A percentile compares a stretch with the other conserved stretches of the same genome.
Conservation (phyloP, 768 basidiomycete species). For the Boletus reticulatus region DNA sequence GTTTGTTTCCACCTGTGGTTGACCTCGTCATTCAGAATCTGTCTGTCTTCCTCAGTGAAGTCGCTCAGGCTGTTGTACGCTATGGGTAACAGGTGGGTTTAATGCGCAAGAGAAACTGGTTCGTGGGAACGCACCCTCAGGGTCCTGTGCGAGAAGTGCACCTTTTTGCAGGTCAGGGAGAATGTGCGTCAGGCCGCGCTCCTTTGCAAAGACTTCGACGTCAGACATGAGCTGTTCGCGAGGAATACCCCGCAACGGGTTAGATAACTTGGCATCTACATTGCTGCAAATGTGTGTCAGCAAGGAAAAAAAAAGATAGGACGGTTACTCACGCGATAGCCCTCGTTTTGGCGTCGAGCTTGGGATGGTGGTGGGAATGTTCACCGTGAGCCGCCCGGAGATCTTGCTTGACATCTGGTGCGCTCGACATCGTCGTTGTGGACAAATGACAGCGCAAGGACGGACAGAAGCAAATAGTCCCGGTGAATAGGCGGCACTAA, state of each 20-base stretch:
- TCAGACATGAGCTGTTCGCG: constrained; percentile 56
- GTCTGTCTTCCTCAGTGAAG: constrained; percentile 45
- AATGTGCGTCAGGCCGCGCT: constrained; percentile 39
- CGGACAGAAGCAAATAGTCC: not conserved
- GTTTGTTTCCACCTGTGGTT: constrained; percentile 52
- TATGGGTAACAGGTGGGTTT: constrained; percentile 18
- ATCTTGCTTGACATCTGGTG: constrained; percentile 20
- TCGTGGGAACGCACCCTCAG: constrained; percentile 38
- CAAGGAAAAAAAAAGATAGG: not conserved
- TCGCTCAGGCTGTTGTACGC: constrained; percentile 40
- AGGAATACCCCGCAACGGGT: constrained; percentile 60
- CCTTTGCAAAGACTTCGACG: constrained; percentile 59
- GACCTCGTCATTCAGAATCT: constrained; percentile 42
- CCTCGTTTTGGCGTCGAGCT: constrained; percentile 19
- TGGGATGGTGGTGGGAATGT: constrained; percentile 1
- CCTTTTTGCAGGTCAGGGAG: constrained; percentile 57
- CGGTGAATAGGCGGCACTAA: not conserved
- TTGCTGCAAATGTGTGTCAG: constrained; percentile 24
- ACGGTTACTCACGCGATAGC: constrained; percentile 15
- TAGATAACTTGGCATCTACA: constrained; percentile 45
- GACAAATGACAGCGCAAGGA: too few relatives aligned
- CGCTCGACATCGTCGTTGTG: constrained; percentile 14
- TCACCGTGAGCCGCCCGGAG: not conserved
- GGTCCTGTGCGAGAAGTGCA: constrained; percentile 72
- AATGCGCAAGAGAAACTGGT: constrained; percentile 37